Evolutionary conservation across 352 stramenopile species (phyloP).

Genomic region (Globisporangium carolinianum): DNA sequence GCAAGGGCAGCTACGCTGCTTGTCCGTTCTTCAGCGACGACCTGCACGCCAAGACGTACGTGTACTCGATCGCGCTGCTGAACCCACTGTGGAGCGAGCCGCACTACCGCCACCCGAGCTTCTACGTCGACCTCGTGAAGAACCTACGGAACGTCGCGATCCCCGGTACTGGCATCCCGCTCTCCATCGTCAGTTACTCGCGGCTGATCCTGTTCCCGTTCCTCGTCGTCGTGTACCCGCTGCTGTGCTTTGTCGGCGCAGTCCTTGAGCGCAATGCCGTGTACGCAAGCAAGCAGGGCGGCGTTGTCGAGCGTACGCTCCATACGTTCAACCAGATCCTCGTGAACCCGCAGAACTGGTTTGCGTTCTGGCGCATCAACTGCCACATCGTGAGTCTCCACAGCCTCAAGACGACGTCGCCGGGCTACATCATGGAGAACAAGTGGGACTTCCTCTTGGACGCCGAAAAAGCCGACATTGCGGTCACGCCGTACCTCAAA

Average conservation of each 20-base stretch:
- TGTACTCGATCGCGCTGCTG: conserved; percentile 93
- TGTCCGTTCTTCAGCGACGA: conserved; percentile 76
- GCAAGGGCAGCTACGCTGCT: conserved; percentile 60
- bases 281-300: conserved; percentile 53
- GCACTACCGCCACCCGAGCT: conserved; percentile 95
- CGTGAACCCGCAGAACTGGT: conserved; percentile 94
- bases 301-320: conserved; percentile 87
- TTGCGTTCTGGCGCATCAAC: conserved; percentile 96
- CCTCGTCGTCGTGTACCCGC: conserved; percentile 85
- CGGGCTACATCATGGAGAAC: conserved; percentile 95
- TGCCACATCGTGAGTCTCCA: conserved; percentile 93
- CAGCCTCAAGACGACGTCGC: conserved; percentile 88
- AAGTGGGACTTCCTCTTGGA: conserved; percentile 98
- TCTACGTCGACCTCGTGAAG: conserved; percentile 92
- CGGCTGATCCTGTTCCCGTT: conserved; percentile 81
- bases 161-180: conserved; percentile 92
- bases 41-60: conserved; percentile 87
- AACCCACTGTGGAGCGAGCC: conserved; percentile 93
- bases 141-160: conserved; percentile 98
- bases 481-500: conserved; percentile 92
- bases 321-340: conserved; percentile 82
- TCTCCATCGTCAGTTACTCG: conserved; percentile 86
- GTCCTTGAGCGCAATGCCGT: conserved; percentile 64
- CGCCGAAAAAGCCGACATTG: conserved; percentile 86
- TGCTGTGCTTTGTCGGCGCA: conserved; percentile 75